Conservation (phyloP, 2,329 filamentous ascomycete species). For the Graphiopsis chlorocephala region DNA sequence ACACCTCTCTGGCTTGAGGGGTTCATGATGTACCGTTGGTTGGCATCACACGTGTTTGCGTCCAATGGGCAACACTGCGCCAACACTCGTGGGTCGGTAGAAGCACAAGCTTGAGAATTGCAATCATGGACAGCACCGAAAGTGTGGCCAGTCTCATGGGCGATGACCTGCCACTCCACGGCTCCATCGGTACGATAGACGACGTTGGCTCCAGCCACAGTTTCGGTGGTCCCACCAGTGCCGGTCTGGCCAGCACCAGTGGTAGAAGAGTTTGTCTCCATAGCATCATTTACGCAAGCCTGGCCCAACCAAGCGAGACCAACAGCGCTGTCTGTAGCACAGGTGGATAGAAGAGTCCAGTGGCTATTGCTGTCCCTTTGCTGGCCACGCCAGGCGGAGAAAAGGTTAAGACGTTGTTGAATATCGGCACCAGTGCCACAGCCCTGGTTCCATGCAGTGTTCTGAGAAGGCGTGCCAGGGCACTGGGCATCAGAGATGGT, state of each 20-base stretch:
- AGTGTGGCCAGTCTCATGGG: constrained; percentile 90
- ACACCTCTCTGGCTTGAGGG: constrained; percentile 75
- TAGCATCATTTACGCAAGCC: constrained; percentile 63
- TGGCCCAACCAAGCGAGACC: constrained; percentile 92
- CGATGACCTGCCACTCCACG: constrained; percentile 92
- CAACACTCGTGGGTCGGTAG: constrained; percentile 57
- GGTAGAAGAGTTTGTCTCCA: constrained; percentile 42
- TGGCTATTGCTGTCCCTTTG: constrained; percentile 80
- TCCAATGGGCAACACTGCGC: constrained; percentile 81
- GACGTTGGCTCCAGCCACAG: constrained; percentile 82
- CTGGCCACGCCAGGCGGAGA: constrained; percentile 82
- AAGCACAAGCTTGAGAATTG: constrained; percentile 62
- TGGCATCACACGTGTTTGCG: constrained; percentile 66
- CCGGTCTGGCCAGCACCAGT: constrained; percentile 38
- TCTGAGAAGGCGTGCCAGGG: constrained; percentile 63
- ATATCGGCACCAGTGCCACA: constrained; percentile 66
- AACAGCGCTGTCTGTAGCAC: constrained; percentile 78
- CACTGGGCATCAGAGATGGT: constrained; percentile 74
- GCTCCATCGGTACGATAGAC: constrained; percentile 68
- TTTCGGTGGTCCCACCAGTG: constrained; percentile 55
- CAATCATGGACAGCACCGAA: constrained; percentile 97
- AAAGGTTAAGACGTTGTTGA: constrained; percentile 75
- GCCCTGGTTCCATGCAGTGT: constrained; percentile 78
- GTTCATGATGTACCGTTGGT: constrained; percentile 89
- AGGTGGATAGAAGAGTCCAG: constrained; percentile 85